Percentiles rank a stretch among this genome's conserved stretches.
These are phyloP conservation scores for Corylus heterophylla DNA, from an alignment of 306 rosid species.

Conservation along the genomic window DNA sequence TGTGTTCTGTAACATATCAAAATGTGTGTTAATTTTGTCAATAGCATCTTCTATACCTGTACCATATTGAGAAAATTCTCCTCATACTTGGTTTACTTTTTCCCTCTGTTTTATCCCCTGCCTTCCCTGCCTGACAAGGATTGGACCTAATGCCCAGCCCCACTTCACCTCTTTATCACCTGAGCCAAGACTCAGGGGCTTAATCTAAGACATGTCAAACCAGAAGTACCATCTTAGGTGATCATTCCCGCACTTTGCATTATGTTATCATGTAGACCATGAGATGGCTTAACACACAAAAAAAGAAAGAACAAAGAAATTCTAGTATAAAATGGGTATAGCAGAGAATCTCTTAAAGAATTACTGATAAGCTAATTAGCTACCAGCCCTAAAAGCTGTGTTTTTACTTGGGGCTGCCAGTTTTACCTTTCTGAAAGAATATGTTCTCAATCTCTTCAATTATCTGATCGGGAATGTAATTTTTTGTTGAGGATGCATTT, in stretches of 20 bases:
- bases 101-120: neutral
- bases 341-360: neutral
- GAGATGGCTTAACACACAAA: neutral
- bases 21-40: neutral
- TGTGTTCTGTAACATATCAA: neutral
- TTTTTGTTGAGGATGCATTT: conserved; percentile 28
- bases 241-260: neutral
- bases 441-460: neutral
- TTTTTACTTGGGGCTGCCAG: neutral
- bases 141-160: neutral
- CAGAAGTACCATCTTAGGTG: neutral
- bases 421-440: neutral
- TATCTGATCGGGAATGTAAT: conserved; percentile 9
- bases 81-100: neutral
- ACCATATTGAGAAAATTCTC: neutral
- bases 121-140: neutral
- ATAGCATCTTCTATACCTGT: neutral
- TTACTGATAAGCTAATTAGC: neutral
- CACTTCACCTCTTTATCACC: neutral
- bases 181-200: neutral
- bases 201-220: too few species aligned
- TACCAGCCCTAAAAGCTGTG: neutral
- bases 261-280: neutral
- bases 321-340: neutral
- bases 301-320: neutral